Conservation (phyloP, 148 eudicot species). For the Salicornia ramosissima region DNA sequence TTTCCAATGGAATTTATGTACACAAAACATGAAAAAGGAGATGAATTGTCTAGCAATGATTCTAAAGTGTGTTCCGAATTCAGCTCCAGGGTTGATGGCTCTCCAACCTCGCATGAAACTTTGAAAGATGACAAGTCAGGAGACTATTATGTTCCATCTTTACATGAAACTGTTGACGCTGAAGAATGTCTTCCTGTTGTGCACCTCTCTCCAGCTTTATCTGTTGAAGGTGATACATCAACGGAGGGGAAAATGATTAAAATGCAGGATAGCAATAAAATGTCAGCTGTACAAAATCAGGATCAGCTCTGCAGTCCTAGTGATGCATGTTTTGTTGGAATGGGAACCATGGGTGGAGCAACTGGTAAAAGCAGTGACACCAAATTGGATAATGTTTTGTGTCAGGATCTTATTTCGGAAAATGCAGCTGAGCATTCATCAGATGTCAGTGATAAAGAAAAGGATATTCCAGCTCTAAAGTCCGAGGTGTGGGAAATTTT, state of each 20-base stretch:
- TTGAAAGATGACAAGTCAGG: slow-evolving; percentile 24
- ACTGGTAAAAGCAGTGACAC: slow-evolving; percentile 24
- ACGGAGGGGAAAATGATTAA: slow-evolving; percentile 21
- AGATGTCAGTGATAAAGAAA: slow-evolving; percentile 32
- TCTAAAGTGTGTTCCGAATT: slow-evolving; percentile 25
- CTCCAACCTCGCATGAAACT: slow-evolving; percentile 19
- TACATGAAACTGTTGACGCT: slow-evolving; percentile 25
- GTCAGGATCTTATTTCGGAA: slow-evolving; percentile 18
- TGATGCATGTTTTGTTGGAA: slow-evolving; percentile 20
- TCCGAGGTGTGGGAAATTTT: slow-evolving; percentile 49
- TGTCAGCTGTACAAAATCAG: slow-evolving; percentile 25
- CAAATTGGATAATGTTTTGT: slow-evolving; percentile 8
- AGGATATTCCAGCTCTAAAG: slow-evolving; percentile 37
- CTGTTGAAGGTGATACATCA: slow-evolving; percentile 31
- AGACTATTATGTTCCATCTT: slow-evolving; percentile 16
- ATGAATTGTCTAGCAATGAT: slow-evolving; percentile 18
- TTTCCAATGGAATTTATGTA: slow-evolving; percentile 77
- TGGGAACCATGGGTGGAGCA: slow-evolving; percentile 24
- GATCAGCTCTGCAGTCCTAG: slow-evolving; percentile 28
- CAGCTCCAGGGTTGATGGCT: slow-evolving; percentile 28
- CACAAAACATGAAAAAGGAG: slow-evolving; percentile 37
- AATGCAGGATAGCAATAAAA: slow-evolving; percentile 23
- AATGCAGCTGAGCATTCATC: slow-evolving; percentile 24
- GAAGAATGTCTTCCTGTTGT: slow-evolving; percentile 26
- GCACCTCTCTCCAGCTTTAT: slow-evolving; percentile 27